phyloP scores from a whole-genome alignment of 148 eudicot species.

The Camellia sinensis region DNA sequence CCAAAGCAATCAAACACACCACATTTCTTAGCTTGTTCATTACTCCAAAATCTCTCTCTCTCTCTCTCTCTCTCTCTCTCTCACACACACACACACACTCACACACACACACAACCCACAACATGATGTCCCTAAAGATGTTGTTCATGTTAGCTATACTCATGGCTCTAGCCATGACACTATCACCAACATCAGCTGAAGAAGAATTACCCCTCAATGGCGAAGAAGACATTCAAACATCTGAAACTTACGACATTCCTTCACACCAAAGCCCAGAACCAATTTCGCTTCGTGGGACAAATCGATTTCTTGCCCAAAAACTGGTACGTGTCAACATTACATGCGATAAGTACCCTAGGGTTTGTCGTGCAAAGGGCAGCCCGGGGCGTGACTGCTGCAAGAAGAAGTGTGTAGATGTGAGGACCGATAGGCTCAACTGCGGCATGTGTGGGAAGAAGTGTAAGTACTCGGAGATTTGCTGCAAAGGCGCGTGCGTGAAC shows the following conservation, averaged over 20 bases:
- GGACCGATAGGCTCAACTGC: slow-evolving; percentile 46
- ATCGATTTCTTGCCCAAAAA: slow-evolving; percentile 13
- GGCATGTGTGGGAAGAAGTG: slow-evolving; percentile 68
- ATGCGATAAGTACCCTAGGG: slow-evolving; percentile 49
- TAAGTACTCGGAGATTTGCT: slow-evolving; percentile 49
- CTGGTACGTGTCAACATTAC: slow-evolving; percentile 1
- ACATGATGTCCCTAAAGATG: slow-evolving; percentile 19
- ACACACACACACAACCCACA: no score
- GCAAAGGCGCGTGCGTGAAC: slow-evolving; percentile 58
- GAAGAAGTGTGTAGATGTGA: slow-evolving; percentile 59
- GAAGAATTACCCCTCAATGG: neutral
- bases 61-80: no score
- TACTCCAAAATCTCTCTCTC: no score
- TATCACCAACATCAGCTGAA: slow-evolving; percentile 4
- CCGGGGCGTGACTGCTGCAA: slow-evolving; percentile 59
- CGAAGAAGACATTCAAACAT: neutral
- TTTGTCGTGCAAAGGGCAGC: slow-evolving; percentile 46
- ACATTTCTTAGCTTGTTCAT: no score
- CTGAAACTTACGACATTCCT: neutral
- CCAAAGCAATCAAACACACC: no score
- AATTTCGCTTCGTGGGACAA: neutral
- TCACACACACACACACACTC: no score
- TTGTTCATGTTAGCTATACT: slow-evolving; percentile 21
- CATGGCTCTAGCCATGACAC: slow-evolving; percentile 19
- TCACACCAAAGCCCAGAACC: neutral